Conservation (phyloP, 1,284 basidiomycete species). For the Apiotrichum domesticum region DNA sequence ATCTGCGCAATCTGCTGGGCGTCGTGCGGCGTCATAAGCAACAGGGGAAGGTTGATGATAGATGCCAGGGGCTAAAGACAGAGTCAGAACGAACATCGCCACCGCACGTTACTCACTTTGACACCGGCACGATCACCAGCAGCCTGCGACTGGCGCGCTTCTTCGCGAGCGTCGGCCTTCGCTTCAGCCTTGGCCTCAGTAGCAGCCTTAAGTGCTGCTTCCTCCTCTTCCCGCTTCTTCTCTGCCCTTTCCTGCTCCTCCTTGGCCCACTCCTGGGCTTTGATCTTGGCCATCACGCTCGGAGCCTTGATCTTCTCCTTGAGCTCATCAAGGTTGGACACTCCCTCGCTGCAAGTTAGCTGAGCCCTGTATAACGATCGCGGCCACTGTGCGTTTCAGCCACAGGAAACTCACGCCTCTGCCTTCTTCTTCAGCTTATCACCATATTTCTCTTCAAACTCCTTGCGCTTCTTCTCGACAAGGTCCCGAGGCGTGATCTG, state of each 20-base stretch:
- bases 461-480: slow-evolving; percentile 40
- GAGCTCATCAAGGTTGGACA: slow-evolving; percentile 40
- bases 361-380: too few relatives aligned
- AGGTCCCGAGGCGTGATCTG: slow-evolving; percentile 39
- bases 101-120: slow-evolving; percentile 32
- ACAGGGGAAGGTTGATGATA: slow-evolving; percentile 68
- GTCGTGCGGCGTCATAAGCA: slow-evolving; percentile 65
- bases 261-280: slow-evolving; percentile 20
- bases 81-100: neutral
- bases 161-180: slow-evolving; percentile 45
- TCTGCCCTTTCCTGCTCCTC: slow-evolving; percentile 13
- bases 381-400: too few relatives aligned
- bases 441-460: slow-evolving; percentile 45
- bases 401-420: slow-evolving; percentile 34
- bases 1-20: slow-evolving; percentile 65
- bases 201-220: slow-evolving; percentile 28
- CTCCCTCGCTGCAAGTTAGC: slow-evolving; percentile 31
- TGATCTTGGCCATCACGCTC: slow-evolving; percentile 26
- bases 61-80: slow-evolving; percentile 62
- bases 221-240: slow-evolving; percentile 7
- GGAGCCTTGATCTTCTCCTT: slow-evolving; percentile 41
- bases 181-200: slow-evolving; percentile 50
- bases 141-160: slow-evolving; percentile 19
- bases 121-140: slow-evolving; percentile 41
- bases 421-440: slow-evolving; percentile 43